Evolutionary conservation across 1,284 basidiomycete species (phyloP).

Genomic region (Porogramme epimiltina): DNA sequence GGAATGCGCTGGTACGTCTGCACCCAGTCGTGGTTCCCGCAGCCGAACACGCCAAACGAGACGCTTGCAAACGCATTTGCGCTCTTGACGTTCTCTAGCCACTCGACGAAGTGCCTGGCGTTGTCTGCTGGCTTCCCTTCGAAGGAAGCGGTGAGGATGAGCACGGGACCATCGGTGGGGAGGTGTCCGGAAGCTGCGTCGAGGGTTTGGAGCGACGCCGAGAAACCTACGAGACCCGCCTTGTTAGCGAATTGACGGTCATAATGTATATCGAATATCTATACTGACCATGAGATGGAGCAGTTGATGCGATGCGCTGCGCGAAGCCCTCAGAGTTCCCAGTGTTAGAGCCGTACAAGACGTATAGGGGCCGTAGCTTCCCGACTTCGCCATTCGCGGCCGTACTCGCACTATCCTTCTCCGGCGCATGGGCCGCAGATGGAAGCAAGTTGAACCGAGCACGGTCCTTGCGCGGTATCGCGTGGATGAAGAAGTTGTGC

Average conservation of each 20-base stretch:
- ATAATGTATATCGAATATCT: neutral
- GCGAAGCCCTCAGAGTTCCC: constrained; percentile 53
- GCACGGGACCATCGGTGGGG: constrained; percentile 46
- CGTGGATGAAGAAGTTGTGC: constrained; percentile 43
- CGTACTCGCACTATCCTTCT: neutral
- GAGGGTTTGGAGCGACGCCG: constrained; percentile 40
- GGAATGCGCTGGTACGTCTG: constrained; percentile 53
- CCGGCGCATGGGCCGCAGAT: neutral
- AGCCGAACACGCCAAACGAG: constrained; percentile 51
- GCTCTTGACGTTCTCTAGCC: constrained; percentile 34
- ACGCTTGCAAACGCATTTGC: constrained; percentile 36
- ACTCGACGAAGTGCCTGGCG: constrained; percentile 45
- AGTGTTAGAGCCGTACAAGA: constrained; percentile 51
- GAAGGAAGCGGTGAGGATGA: constrained; percentile 52
- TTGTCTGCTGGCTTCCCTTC: constrained; percentile 54
- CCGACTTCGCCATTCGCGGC: neutral
- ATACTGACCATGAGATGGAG: constrained; percentile 37
- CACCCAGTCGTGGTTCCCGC: constrained; percentile 56
- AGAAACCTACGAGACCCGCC: constrained; percentile 35
- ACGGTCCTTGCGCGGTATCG: constrained; percentile 33
- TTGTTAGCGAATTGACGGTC: neutral
- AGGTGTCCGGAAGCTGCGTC: constrained; percentile 42
- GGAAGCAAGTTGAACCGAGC: constrained; percentile 14
- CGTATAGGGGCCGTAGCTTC: constrained; percentile 34
- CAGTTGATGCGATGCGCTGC: constrained; percentile 44